phyloP scores from a whole-genome alignment of 768 basidiomycete species.

The Pisolithus sp. region DNA sequence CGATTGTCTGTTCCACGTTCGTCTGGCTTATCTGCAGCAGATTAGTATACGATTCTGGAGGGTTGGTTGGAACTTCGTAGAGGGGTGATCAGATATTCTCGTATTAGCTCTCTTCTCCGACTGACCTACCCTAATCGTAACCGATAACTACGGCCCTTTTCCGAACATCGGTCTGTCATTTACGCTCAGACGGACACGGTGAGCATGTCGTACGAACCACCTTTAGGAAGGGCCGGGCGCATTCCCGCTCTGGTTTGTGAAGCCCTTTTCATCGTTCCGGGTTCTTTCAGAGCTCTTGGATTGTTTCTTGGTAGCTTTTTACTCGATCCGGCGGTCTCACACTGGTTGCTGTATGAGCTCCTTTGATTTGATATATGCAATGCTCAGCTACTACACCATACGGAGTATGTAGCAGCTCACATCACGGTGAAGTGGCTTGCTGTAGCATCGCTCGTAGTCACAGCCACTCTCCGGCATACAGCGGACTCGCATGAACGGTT shows the following conservation, averaged over 20 bases:
- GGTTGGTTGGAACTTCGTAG: not conserved
- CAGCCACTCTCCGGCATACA: not conserved
- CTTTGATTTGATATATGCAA: slow-evolving; percentile 2
- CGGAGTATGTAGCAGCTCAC: not conserved
- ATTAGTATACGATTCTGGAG: not conserved
- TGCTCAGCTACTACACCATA: slow-evolving; percentile 7
- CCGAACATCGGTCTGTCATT: slow-evolving; percentile 32
- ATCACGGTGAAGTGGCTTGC: slow-evolving; percentile 5
- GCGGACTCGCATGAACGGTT: too few species aligned
- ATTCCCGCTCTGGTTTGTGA: too few species aligned
- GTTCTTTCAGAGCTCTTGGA: too few species aligned
- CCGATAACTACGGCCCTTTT: slow-evolving; percentile 37
- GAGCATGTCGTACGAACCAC: too few species aligned
- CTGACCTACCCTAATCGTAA: slow-evolving; percentile 2
- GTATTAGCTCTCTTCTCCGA: not conserved
- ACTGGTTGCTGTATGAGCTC: not conserved
- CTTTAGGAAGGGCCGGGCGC: too few species aligned
- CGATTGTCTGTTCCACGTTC: not conserved
- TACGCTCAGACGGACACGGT: too few species aligned
- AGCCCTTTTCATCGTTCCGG: too few species aligned
- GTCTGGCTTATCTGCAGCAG: not conserved
- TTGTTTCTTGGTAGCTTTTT: not conserved
- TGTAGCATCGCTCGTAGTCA: slow-evolving; percentile 4
- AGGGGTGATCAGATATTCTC: not conserved
- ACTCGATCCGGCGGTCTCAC: not conserved